A percentile compares a stretch with the other conserved stretches of the same genome.
Evolutionary conservation across 78 protist species (phyloP).

Genomic region (Acrasis kona): DNA sequence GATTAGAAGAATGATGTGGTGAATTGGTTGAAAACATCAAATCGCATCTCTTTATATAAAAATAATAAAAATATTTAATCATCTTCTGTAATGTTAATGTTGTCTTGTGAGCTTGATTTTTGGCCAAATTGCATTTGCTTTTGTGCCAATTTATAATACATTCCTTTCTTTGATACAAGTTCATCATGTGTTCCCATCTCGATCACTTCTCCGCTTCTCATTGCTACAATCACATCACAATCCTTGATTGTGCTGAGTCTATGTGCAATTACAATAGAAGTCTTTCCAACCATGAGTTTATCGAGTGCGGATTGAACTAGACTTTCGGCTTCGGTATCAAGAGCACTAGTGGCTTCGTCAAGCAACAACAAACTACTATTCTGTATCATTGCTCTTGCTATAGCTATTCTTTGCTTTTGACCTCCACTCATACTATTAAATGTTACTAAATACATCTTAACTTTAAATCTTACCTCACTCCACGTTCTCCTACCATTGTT

Average conservation of each 20-base stretch:
- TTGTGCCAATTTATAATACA: neutral
- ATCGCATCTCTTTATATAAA: too few species aligned
- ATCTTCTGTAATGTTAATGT: too few species aligned
- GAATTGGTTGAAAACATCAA: too few species aligned
- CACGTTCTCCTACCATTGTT: constrained; percentile 74
- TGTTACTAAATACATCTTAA: too few species aligned
- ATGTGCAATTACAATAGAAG: constrained; percentile 87
- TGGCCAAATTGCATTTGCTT: too few species aligned
- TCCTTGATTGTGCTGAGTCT: constrained; percentile 61
- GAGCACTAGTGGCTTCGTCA: constrained; percentile 93
- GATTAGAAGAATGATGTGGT: too few species aligned
- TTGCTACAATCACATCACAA: constrained; percentile 55
- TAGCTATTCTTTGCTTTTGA: constrained; percentile 66
- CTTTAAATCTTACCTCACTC: too few species aligned
- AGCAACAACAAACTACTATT: constrained; percentile 74
- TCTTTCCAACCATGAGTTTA: constrained; percentile 50
- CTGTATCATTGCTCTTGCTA: neutral
- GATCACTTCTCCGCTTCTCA: constrained; percentile 44
- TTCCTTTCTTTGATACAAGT: constrained; percentile 14
- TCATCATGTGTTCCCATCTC: constrained; percentile 69
- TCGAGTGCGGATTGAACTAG: constrained; percentile 79
- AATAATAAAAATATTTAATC: too few species aligned
- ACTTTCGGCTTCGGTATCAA: constrained; percentile 76
- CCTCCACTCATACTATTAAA: constrained; percentile 94
- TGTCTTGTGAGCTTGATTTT: too few species aligned